A percentile compares a stretch with the other conserved stretches of the same genome.
Evolutionary conservation across 2,329 filamentous ascomycete species (phyloP).

Genomic region (Incumbomyces lentus): DNA sequence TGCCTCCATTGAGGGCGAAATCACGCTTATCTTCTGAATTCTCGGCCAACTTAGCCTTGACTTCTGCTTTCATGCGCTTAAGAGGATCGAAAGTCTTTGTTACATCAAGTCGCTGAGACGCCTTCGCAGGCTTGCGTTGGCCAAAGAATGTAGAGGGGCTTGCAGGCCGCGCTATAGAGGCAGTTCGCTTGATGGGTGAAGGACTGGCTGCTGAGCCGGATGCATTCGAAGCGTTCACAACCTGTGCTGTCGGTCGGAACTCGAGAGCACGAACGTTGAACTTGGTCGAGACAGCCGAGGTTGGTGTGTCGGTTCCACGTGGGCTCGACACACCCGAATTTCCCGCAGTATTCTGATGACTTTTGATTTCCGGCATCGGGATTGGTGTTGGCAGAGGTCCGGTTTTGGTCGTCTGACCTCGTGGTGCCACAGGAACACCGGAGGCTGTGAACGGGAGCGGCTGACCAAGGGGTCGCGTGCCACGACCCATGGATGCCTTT

Average conservation of each 20-base stretch:
- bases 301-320: slow-evolving; percentile 40
- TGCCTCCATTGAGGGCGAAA: slow-evolving; percentile 68
- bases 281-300: slow-evolving; percentile 41
- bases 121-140: slow-evolving; percentile 59
- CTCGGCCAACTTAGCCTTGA: slow-evolving; percentile 12
- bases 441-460: slow-evolving; percentile 23
- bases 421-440: slow-evolving; percentile 1
- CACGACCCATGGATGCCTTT: slow-evolving; percentile 34
- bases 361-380: slow-evolving; percentile 55
- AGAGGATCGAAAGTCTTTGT: slow-evolving; percentile 51
- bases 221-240: slow-evolving; percentile 61
- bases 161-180: slow-evolving; percentile 35
- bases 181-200: slow-evolving; percentile 47
- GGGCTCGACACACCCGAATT: slow-evolving; percentile 33
- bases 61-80: slow-evolving; percentile 60
- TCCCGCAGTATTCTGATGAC: slow-evolving; percentile 32
- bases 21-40: slow-evolving; percentile 41
- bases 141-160: slow-evolving; percentile 51
- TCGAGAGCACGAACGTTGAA: slow-evolving; percentile 54
- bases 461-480: slow-evolving; percentile 30
- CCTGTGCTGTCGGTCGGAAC: slow-evolving; percentile 71
- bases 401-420: background rate
- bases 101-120: slow-evolving; percentile 44
- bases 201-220: slow-evolving; percentile 63
- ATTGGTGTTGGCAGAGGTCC: slow-evolving; percentile 41